phyloP scores from a whole-genome alignment of 768 basidiomycete genomes.

The Mycena kentingensis region DNA sequence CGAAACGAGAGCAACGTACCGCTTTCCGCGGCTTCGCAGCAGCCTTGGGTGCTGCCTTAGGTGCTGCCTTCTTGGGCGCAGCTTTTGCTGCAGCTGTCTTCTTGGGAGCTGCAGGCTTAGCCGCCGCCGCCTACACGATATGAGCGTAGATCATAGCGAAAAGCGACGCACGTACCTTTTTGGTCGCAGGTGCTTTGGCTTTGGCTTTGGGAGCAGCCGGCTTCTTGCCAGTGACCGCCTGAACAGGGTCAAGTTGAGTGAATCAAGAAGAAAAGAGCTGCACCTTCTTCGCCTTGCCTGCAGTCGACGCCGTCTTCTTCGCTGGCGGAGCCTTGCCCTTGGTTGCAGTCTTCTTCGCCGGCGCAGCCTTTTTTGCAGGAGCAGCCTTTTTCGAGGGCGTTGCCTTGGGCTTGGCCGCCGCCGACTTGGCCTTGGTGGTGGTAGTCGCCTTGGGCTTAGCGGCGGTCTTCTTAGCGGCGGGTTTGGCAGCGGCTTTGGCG shows the following conservation, averaged over 20 bases:
- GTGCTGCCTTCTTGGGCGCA: too few relatives aligned
- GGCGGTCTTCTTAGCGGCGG: constrained; percentile 39
- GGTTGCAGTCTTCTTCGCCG: constrained; percentile 34
- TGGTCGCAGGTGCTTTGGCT: constrained; percentile 40
- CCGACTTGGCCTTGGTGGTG: constrained; percentile 9
- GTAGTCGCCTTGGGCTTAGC: constrained; percentile 22
- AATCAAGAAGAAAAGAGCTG: background rate
- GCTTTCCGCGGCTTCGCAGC: constrained; percentile 19
- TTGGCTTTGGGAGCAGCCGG: constrained; percentile 43
- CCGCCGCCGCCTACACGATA: constrained; percentile 38
- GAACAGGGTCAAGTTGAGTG: background rate
- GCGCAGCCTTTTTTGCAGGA: constrained; percentile 34
- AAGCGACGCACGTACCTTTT: too few relatives aligned
- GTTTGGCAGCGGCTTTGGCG: constrained; percentile 35
- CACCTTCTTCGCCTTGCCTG: background rate
- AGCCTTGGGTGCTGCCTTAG: background rate
- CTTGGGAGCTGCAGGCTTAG: constrained; percentile 35
- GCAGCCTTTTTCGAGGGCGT: constrained; percentile 32
- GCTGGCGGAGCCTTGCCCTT: constrained; percentile 36
- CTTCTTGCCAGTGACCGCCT: constrained; percentile 56
- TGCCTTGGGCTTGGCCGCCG: constrained; percentile 21
- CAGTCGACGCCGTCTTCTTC: constrained; percentile 50
- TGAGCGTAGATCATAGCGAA: too few relatives aligned
- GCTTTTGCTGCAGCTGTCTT: constrained; percentile 24
- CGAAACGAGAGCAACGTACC: constrained; percentile 4